phyloP scores from a whole-genome alignment of 129 eudicot species.

The Tanacetum coccineum region DNA sequence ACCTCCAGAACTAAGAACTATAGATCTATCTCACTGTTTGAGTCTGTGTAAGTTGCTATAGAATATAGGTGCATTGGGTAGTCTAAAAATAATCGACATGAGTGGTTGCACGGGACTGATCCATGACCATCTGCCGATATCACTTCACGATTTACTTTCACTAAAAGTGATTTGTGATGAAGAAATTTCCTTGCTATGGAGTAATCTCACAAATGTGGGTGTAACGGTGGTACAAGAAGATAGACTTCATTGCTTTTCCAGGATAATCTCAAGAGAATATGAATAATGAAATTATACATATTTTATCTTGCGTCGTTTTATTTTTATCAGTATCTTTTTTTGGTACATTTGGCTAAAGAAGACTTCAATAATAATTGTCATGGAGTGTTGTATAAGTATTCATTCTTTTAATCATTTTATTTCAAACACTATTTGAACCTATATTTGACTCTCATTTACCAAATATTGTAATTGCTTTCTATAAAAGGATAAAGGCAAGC shows the following conservation, averaged over 20 bases:
- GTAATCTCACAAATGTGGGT: neutral
- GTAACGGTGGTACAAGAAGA: constrained; percentile 13
- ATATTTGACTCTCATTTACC: too few species aligned
- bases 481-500: too few species aligned
- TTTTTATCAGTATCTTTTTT: neutral
- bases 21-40: constrained; percentile 37
- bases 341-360: neutral
- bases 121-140: constrained; percentile 4
- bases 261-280: constrained; percentile 11
- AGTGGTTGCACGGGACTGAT: constrained; percentile 18
- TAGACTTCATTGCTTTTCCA: neutral
- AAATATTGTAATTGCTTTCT: too few species aligned
- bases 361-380: neutral
- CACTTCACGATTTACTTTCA: neutral
- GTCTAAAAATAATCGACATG: constrained; percentile 16
- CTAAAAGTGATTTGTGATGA: constrained; percentile 16
- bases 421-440: too few species aligned
- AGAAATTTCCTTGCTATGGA: constrained; percentile 7
- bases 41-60: constrained; percentile 8
- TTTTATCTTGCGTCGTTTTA: neutral
- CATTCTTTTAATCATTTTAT: too few species aligned
- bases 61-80: constrained; percentile 12
- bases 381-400: neutral
- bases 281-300: neutral
- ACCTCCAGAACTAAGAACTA: constrained; percentile 13